Evolutionary conservation across 257 asterid genomes (phyloP), one percentile per base, ranked within the genome.

Genomic region (Prunella vulgaris): DNA sequence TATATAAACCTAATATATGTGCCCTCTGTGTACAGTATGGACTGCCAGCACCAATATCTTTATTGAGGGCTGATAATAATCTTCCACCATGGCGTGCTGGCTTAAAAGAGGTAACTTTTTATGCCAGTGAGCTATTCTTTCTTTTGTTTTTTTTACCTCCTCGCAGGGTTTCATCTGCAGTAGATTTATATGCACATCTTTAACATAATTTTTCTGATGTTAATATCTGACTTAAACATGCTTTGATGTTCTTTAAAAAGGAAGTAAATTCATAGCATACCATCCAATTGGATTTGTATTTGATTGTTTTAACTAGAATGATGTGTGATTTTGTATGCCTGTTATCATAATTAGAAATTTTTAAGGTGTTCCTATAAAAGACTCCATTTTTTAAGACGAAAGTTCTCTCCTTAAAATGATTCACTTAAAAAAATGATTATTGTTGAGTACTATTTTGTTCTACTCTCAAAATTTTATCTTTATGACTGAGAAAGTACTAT

Each of bases 61-160:
- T 94, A 73, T 71, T 94, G 66, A 87, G 99, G 87, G 99, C 99
- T 57, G 99, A 94, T 76, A 94, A 94, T 80, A 91, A 91, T 60
- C 93, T 89, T 77, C 99, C 97, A 74, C 97, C 99, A 60, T 94
- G 99, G 99, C 96, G 97, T 60, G 63, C 83, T 25, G 95, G 90
- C 63, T 77, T 94, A 73, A 82, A 81, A 76, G 99, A 94, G 97
- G 99, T 93, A 81, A 48, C 18, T 72, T 1, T 56, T 57, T 20
- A 25, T 40, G 54, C 72, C 62, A 49, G 20, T 71, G 67, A 25
- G 37, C 60, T 30, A 14, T 66, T 27, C 46, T 10, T 32, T 52
- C n/a, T 18, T 44, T 25, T 49, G 4, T 17, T n/a, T 1, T 2
- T 7, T 1, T 20, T 17, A 8, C 58, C 13, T 20, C 27, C 7